phyloP scores from a whole-genome alignment of 306 rosid genomes.

The Hippophae tibetana region DNA sequence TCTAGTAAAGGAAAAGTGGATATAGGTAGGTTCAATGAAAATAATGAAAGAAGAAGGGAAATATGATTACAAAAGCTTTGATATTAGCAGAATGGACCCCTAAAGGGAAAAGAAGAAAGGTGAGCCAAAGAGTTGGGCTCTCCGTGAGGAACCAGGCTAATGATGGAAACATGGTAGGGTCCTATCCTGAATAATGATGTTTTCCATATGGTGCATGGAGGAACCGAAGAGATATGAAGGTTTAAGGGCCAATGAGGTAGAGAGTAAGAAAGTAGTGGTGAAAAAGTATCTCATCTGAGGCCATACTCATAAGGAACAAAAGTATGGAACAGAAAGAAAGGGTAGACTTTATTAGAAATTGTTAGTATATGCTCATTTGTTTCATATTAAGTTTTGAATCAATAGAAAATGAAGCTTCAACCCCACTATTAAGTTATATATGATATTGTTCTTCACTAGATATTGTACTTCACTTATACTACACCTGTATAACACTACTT shows the following conservation, averaged over 20 bases:
- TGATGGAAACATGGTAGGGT: conserved; percentile 53
- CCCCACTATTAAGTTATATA: no score
- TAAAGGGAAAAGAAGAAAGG: conserved; percentile 53
- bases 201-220: conserved; percentile 86
- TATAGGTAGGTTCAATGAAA: conserved; percentile 52
- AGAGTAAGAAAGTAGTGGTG: conserved; percentile 26
- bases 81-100: conserved; percentile 44
- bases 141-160: conserved; percentile 89
- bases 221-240: conserved; percentile 46
- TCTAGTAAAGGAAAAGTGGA: conserved; percentile 38
- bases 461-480: no score
- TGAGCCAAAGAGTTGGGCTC: conserved; percentile 53
- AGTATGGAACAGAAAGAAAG: no score
- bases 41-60: conserved; percentile 55
- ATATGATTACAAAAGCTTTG: conserved; percentile 46
- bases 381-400: no score
- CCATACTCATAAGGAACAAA: not conserved
- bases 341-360: no score
- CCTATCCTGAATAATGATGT: conserved; percentile 67
- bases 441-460: no score
- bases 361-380: no score
- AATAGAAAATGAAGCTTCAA: no score
- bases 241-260: conserved; percentile 49
- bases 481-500: no score
- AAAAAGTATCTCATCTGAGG: conserved; percentile 31